Evolutionary conservation across 2,329 filamentous ascomycete genomes (phyloP).

Genomic region (Cercospora sesami): DNA sequence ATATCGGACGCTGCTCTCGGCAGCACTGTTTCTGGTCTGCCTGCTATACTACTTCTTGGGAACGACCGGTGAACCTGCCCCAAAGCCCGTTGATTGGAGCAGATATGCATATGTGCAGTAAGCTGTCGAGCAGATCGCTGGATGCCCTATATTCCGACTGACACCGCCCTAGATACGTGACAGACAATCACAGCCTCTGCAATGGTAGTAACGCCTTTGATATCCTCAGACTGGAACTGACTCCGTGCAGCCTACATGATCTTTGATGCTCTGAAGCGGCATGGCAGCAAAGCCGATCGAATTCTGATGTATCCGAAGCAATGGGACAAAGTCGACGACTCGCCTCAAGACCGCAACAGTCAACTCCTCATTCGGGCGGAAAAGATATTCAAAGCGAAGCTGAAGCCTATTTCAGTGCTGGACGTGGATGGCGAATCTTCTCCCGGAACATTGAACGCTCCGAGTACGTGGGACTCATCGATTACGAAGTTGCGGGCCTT

Average conservation of each 20-base stretch:
- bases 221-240: not conserved
- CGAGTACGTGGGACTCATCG: slow-evolving; percentile 56
- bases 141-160: not conserved
- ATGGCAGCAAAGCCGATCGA: slow-evolving; percentile 49
- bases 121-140: not conserved
- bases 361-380: slow-evolving; percentile 42
- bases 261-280: slow-evolving; percentile 45
- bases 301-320: slow-evolving; percentile 49
- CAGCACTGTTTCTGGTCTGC: slow-evolving; percentile 24
- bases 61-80: slow-evolving; percentile 5
- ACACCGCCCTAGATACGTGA: slow-evolving; percentile 25
- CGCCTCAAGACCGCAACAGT: slow-evolving; percentile 39
- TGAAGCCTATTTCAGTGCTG: slow-evolving; percentile 51
- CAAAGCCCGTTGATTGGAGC: slow-evolving; percentile 24
- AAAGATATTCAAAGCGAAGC: slow-evolving; percentile 52
- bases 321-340: slow-evolving; percentile 40
- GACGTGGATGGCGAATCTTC: slow-evolving; percentile 31
- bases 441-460: slow-evolving; percentile 39
- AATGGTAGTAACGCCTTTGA: slow-evolving; percentile 15
- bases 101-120: slow-evolving; percentile 30
- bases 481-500: slow-evolving; percentile 69
- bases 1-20: slow-evolving; percentile 23
- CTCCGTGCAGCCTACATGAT: slow-evolving; percentile 37
- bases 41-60: slow-evolving; percentile 22
- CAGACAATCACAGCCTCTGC: slow-evolving; percentile 30